These are phyloP conservation scores for Colletotrichum gigasporum DNA, from an alignment of 2,329 filamentous ascomycete genomes.

Conservation along the genomic window DNA sequence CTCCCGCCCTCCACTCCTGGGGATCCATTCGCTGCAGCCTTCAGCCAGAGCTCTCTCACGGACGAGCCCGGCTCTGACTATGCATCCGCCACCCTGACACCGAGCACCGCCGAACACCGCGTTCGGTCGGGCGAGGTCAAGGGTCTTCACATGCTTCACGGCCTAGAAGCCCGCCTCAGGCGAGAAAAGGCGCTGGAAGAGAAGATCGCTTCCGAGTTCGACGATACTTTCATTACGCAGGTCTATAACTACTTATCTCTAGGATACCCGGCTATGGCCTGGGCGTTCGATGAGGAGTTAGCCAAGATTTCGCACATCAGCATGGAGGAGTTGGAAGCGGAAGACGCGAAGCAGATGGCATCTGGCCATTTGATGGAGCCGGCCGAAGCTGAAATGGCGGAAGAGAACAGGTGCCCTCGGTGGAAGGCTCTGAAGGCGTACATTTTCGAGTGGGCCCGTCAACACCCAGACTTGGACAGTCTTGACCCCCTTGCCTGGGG, in stretches of 20 bases:
- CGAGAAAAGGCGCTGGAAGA: conserved; percentile 61
- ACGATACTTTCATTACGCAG: conserved; percentile 88
- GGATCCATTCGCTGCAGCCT: conserved; percentile 54
- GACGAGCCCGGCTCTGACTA: conserved; percentile 49
- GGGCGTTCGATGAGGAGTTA: conserved; percentile 85
- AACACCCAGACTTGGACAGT: conserved; percentile 78
- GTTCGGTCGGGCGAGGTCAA: conserved; percentile 46
- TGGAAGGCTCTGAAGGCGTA: conserved; percentile 89
- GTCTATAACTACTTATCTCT: conserved; percentile 97
- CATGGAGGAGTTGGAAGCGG: conserved; percentile 73
- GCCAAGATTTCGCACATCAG: conserved; percentile 80
- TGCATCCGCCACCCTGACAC: conserved; percentile 34
- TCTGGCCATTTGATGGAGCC: conserved; percentile 78
- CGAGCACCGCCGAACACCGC: conserved; percentile 38
- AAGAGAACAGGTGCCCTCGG: conserved; percentile 68
- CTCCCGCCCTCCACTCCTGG: conserved; percentile 49
- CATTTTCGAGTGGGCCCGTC: conserved; percentile 88
- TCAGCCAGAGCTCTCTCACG: conserved; percentile 47
- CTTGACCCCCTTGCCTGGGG: conserved; percentile 73
- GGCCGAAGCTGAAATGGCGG: conserved; percentile 53
- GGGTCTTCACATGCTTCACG: conserved; percentile 59
- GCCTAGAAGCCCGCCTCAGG: conserved; percentile 60
- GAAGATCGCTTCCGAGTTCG: conserved; percentile 73
- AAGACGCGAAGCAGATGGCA: conserved; percentile 70
- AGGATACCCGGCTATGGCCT: conserved; percentile 87